phyloP scores from a whole-genome alignment of 495 filamentous ascomycete genomes.

The Aspergillus diversus region DNA sequence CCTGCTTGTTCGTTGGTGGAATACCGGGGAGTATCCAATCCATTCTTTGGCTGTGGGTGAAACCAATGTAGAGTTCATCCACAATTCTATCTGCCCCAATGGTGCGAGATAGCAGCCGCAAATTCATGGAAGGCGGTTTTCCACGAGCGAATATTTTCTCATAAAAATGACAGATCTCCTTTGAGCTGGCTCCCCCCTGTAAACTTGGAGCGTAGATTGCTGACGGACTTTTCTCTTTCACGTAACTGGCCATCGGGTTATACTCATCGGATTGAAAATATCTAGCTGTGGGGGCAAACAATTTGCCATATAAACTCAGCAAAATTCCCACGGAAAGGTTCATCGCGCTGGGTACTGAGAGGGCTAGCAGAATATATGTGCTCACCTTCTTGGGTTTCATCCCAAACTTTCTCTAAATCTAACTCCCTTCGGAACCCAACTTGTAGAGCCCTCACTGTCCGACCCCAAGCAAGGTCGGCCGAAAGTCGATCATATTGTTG shows the following conservation, averaged over 20 bases:
- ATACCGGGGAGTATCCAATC: slow-evolving; percentile 84
- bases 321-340: not conserved
- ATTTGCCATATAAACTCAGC: not conserved
- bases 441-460: slow-evolving; percentile 52
- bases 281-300: slow-evolving; percentile 35
- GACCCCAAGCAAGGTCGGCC: slow-evolving; percentile 57
- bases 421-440: slow-evolving; percentile 62
- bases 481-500: slow-evolving; percentile 57
- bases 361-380: no score
- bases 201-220: slow-evolving; percentile 61
- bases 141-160: slow-evolving; percentile 71
- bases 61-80: slow-evolving; percentile 61
- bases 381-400: no score
- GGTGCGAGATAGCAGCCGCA: slow-evolving; percentile 75
- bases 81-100: slow-evolving; percentile 62
- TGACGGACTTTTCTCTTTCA: slow-evolving; percentile 47
- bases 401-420: slow-evolving; percentile 62
- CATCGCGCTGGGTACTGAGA: slow-evolving; percentile 46
- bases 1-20: slow-evolving; percentile 65
- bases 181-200: slow-evolving; percentile 74
- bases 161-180: slow-evolving; percentile 73
- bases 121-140: slow-evolving; percentile 66
- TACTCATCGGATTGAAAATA: slow-evolving; percentile 48
- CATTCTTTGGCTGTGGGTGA: slow-evolving; percentile 72
- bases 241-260: slow-evolving; percentile 57